A percentile compares a stretch with the other conserved stretches of the same genome.
phyloP scores from a whole-genome alignment of 164 flowering plant species.

The Paratinospora sagittata region DNA sequence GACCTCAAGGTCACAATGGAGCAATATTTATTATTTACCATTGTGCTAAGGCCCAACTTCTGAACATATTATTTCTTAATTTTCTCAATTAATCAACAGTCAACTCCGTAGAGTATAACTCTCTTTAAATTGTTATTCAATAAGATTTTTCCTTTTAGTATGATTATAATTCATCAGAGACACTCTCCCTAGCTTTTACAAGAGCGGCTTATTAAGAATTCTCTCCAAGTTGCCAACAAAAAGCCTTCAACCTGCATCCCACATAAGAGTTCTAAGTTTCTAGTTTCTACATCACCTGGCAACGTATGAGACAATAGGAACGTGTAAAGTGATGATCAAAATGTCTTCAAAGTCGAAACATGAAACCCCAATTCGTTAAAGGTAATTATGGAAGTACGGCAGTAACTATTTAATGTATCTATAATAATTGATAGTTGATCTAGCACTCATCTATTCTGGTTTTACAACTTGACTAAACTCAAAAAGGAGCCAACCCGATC shows the following conservation, averaged over 20 bases:
- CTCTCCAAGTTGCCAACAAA: not conserved
- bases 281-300: not conserved
- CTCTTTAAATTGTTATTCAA: not conserved
- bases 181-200: not conserved
- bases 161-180: not conserved
- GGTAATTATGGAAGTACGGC: not conserved
- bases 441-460: no score
- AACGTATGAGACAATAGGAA: not conserved
- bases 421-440: no score
- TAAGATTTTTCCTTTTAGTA: not conserved
- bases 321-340: not conserved
- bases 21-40: no score
- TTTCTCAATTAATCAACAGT: not conserved
- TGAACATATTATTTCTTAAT: not conserved
- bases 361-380: not conserved
- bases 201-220: not conserved
- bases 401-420: no score
- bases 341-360: not conserved
- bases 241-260: not conserved
- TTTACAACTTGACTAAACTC: no score
- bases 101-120: not conserved
- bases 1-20: no score
- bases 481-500: no score
- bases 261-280: not conserved
- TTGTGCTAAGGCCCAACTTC: not conserved